Evolutionary conservation across 352 stramenopile species (phyloP).

Genomic region (Phytophthora macrochlamydospora): DNA sequence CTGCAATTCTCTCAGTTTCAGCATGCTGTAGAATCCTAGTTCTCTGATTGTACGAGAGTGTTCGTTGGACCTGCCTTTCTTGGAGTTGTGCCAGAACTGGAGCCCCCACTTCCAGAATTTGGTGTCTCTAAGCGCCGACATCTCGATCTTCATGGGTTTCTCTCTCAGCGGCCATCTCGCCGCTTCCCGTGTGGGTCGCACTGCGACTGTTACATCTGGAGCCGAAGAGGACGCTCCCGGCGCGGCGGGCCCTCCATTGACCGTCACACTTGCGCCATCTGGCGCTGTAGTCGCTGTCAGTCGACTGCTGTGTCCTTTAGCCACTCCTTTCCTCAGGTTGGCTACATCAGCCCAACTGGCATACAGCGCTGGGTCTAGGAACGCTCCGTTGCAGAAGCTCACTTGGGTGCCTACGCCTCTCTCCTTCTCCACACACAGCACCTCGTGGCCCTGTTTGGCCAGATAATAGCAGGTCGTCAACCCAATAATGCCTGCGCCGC

Average conservation of each 20-base stretch:
- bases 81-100: slow-evolving; percentile 86
- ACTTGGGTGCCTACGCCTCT: slow-evolving; percentile 78
- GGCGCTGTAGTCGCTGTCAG: slow-evolving; percentile 22
- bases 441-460: slow-evolving; percentile 84
- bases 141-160: slow-evolving; percentile 87
- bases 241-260: slow-evolving; percentile 39
- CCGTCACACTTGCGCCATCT: slow-evolving; percentile 44
- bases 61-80: slow-evolving; percentile 74
- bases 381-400: slow-evolving; percentile 82
- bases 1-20: slow-evolving; percentile 83
- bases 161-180: slow-evolving; percentile 47
- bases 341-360: slow-evolving; percentile 80
- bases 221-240: slow-evolving; percentile 23
- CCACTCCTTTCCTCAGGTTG: slow-evolving; percentile 54
- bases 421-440: slow-evolving; percentile 88
- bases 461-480: slow-evolving; percentile 88
- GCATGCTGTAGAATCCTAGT: slow-evolving; percentile 87
- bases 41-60: slow-evolving; percentile 84
- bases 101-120: slow-evolving; percentile 90
- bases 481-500: slow-evolving; percentile 84
- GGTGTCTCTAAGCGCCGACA: slow-evolving; percentile 78
- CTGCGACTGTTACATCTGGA: slow-evolving; percentile 28
- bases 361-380: slow-evolving; percentile 85
- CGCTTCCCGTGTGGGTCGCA: slow-evolving; percentile 6
- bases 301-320: slow-evolving; percentile 2